Evolutionary conservation across 1,139 yeast genomes (phyloP).

Genomic region (Kurtzmaniella quercitrusa): DNA sequence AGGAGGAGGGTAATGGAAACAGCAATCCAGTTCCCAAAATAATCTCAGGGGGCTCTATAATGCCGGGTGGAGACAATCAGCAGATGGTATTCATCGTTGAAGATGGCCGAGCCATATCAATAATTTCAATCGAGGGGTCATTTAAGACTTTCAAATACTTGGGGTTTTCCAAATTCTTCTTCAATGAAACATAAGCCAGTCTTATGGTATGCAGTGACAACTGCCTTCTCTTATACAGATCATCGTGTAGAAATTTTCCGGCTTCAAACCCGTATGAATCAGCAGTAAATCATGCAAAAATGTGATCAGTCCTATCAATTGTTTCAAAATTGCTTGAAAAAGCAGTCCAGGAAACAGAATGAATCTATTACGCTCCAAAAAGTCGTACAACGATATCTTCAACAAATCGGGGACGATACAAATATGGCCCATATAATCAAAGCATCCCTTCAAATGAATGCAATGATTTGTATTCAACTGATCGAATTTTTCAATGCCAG

Average conservation of each 20-base stretch:
- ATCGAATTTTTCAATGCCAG: constrained; percentile 79
- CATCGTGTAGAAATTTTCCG: constrained; percentile 84
- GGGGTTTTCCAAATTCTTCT: constrained; percentile 26
- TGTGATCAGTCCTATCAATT: constrained; percentile 78
- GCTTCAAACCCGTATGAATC: constrained; percentile 92
- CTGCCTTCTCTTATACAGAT: constrained; percentile 34
- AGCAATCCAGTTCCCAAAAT: constrained; percentile 93
- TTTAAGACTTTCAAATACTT: constrained; percentile 49
- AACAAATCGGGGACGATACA: constrained; percentile 88
- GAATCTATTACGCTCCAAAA: constrained; percentile 71
- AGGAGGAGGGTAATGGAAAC: no score
- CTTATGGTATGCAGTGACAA: constrained; percentile 33
- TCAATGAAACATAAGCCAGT: constrained; percentile 25
- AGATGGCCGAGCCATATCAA: constrained; percentile 95
- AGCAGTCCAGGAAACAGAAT: constrained; percentile 78
- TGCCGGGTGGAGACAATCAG: constrained; percentile 91
- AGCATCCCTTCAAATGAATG: constrained; percentile 81
- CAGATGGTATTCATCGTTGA: constrained; percentile 90
- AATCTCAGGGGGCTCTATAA: constrained; percentile 95
- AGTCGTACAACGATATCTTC: constrained; percentile 84
- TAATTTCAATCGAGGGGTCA: constrained; percentile 80
- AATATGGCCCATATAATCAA: constrained; percentile 90
- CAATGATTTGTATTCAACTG: constrained; percentile 64
- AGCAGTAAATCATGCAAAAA: constrained; percentile 85
- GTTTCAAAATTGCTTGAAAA: constrained; percentile 84